Evolutionary conservation across 495 filamentous ascomycete genomes (phyloP).

Genomic region (Mycothermus thermophilus): DNA sequence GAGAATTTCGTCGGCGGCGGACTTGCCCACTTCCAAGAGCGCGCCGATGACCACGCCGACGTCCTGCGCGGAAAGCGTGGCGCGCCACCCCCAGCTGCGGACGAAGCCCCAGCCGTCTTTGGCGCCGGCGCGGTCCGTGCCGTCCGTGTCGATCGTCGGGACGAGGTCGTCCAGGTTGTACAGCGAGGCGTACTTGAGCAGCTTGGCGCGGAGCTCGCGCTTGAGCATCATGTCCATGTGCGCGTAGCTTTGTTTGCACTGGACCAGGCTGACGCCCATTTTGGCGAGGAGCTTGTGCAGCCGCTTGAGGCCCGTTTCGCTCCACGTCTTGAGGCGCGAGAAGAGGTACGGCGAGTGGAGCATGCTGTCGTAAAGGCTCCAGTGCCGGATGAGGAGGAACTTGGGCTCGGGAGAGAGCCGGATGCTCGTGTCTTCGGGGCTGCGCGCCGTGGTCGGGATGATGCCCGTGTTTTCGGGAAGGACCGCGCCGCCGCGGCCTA

Average conservation of each 20-base stretch:
- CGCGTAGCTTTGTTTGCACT: slow-evolving; percentile 89
- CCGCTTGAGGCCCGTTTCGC: slow-evolving; percentile 70
- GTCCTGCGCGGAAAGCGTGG: slow-evolving; percentile 80
- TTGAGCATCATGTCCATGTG: slow-evolving; percentile 99
- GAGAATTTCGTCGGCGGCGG: too few species aligned
- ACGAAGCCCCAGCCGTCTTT: slow-evolving; percentile 95
- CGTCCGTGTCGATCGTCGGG: slow-evolving; percentile 47
- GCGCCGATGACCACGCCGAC: slow-evolving; percentile 82
- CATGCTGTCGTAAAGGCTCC: slow-evolving; percentile 98
- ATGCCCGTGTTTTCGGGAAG: slow-evolving; percentile 50
- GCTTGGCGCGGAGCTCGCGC: slow-evolving; percentile 65
- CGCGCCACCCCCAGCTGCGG: slow-evolving; percentile 94
- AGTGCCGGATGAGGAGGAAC: slow-evolving; percentile 87
- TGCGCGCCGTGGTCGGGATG: slow-evolving; percentile 77
- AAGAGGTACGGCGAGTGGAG: slow-evolving; percentile 94
- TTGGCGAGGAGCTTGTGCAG: slow-evolving; percentile 94
- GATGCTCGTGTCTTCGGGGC: slow-evolving; percentile 83
- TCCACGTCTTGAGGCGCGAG: slow-evolving; percentile 86
- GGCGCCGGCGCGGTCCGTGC: slow-evolving; percentile 40
- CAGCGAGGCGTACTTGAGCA: slow-evolving; percentile 76
- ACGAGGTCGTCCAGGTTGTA: slow-evolving; percentile 91
- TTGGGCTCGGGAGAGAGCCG: slow-evolving; percentile 86
- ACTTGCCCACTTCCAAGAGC: slow-evolving; percentile 74
- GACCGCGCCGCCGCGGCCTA: slow-evolving; percentile 34
- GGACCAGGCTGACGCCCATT: slow-evolving; percentile 88